Evolutionary conservation across 768 basidiomycete genomes (phyloP).

Genomic region (Cystofilobasidium macerans): DNA sequence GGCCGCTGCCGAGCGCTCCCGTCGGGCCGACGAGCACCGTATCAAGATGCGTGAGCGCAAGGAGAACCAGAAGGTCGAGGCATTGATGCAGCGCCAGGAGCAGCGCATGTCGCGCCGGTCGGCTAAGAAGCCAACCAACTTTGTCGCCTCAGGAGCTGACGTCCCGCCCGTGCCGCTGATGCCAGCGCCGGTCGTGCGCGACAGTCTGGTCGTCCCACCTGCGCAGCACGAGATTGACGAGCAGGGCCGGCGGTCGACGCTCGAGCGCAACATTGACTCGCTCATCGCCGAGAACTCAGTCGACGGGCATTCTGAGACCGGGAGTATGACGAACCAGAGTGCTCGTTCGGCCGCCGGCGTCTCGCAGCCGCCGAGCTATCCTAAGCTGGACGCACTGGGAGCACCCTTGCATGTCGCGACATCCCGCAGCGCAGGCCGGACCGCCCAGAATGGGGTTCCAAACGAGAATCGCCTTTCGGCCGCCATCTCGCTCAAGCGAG

Average conservation of each 20-base stretch:
- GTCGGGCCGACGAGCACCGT: constrained; percentile 9
- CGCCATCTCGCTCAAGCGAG: background rate
- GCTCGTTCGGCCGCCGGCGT: background rate
- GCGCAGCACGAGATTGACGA: background rate
- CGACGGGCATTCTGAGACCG: no score
- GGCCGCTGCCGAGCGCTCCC: constrained; percentile 7
- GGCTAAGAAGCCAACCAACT: background rate
- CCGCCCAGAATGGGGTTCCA: no score
- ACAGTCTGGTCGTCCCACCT: background rate
- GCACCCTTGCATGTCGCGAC: no score
- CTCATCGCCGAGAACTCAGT: constrained; percentile 1
- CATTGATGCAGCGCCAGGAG: background rate
- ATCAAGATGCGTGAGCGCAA: constrained; percentile 17
- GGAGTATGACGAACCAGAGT: no score
- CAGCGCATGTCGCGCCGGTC: background rate
- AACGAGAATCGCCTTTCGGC: background rate
- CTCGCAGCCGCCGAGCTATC: background rate
- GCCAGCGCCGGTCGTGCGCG: background rate
- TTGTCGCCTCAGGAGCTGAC: background rate
- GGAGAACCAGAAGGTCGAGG: constrained; percentile 10
- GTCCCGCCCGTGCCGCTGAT: background rate
- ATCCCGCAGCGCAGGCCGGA: no score
- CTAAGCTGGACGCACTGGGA: background rate
- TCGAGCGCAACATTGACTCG: background rate
- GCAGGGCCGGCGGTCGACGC: background rate